Percentiles rank a stretch among this genome's conserved stretches.
Conservation (phyloP, 148 eudicot genomes). For the Persicaria tinctoria region DNA sequence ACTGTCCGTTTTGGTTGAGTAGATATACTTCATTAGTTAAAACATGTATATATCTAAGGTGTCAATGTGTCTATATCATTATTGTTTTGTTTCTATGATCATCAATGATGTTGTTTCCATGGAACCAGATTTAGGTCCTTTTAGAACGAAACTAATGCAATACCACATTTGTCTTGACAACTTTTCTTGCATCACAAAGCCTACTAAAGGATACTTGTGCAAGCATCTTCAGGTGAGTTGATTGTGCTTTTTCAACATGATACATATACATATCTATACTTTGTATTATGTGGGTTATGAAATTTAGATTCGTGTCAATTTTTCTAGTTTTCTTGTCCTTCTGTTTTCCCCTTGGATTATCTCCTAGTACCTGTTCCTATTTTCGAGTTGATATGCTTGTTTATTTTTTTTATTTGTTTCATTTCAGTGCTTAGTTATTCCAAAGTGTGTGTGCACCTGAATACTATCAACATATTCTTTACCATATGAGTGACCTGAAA, state of each 20-base stretch:
- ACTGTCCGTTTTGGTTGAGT: too few species aligned
- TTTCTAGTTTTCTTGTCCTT: too few species aligned
- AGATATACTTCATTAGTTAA: too few species aligned
- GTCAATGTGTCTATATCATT: background rate
- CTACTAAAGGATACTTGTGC: conserved; percentile 79
- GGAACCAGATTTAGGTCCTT: background rate
- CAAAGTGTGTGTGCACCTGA: background rate
- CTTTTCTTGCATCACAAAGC: conserved; percentile 54
- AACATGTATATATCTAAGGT: background rate
- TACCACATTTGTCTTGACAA: conserved; percentile 26
- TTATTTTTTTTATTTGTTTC: background rate
- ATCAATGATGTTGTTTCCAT: background rate
- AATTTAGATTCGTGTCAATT: too few species aligned
- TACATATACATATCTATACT: background rate
- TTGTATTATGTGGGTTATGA: too few species aligned
- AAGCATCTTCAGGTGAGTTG: conserved; percentile 81
- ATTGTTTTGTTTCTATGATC: background rate
- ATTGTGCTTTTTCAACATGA: conserved; percentile 1
- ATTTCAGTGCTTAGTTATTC: background rate
- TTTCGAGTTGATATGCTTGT: background rate
- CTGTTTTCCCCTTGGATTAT: background rate
- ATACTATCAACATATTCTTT: too few species aligned
- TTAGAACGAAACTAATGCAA: background rate
- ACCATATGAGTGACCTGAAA: background rate
- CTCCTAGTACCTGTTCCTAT: background rate